Evolutionary conservation across 805 yeast genomes (phyloP), one percentile per base, ranked within the genome.

Genomic region (Zygotorulaspora florentina): DNA sequence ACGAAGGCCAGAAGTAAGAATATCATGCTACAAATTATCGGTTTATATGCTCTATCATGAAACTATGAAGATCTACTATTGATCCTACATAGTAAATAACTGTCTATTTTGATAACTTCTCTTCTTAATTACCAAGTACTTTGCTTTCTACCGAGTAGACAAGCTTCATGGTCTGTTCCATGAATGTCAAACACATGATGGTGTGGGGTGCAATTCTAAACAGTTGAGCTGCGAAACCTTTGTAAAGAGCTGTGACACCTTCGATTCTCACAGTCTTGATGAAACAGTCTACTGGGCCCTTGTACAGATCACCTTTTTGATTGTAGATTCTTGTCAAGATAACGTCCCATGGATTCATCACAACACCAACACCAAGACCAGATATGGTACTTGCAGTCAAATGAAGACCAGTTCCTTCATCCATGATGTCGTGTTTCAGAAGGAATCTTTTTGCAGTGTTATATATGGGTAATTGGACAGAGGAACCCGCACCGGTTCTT

Each of bases 311-410:
- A 40, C 96, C 96, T 67, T 83, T 86, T 66, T 93, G 98, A 68
- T 93, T 93, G 69, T 91, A 93, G 65, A 93, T 84, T 71, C 99
- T 80, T 1, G 99, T 93, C 68, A 93, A 73, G 42, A 93, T 77
- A 37, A 93, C 98, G 67, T 93, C 99, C 80, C 96, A 89, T 12
- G 99, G 98, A 65, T 90, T 93, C 97, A 93, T 91, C 27, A 87
- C 96, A 16, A 90, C 73, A 42, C 95, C 90, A 27, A 93, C 98
- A 56, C 96, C 96, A 34, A 89, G 64, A 37, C 99, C 99, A 7
- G 96, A 83, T 52, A 76, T 69, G 1, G 90, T 80, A 35, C 89
- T 79, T 1, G 96, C 79, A 9, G 76, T 59, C 51, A 91, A 73
- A 64, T 89, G 96, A 49, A 86, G 69, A 2, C 74, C 72, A 1